phyloP scores from a whole-genome alignment of 2,329 filamentous ascomycete genomes.

The Colletotrichum costaricense region DNA sequence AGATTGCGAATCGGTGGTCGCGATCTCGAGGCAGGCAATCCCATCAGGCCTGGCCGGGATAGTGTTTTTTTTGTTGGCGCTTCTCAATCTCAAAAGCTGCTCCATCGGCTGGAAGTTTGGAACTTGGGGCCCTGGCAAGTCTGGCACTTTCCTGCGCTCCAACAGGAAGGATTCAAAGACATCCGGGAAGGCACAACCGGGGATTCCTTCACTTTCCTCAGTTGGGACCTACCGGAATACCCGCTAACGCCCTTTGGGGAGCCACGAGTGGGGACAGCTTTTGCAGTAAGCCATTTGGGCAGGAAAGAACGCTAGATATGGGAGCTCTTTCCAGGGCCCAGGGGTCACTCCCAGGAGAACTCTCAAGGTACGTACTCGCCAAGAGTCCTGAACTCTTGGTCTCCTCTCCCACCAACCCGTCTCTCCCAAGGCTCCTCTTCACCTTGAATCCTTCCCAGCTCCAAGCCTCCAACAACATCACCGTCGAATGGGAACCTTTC shows the following conservation, averaged over 20 bases:
- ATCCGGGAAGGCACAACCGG: conserved; percentile 18
- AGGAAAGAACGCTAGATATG: conserved; percentile 18
- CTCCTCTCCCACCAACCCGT: conserved; percentile 15
- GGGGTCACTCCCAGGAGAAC: neutral
- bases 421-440: neutral
- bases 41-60: neutral
- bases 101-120: neutral
- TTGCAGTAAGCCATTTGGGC: conserved; percentile 3
- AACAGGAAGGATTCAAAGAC: conserved; percentile 13
- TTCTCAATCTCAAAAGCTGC: neutral
- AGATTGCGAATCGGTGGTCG: neutral
- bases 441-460: neutral
- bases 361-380: neutral
- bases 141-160: neutral
- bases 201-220: neutral
- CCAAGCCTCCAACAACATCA: neutral
- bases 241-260: conserved; percentile 24
- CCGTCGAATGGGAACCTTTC: conserved; percentile 28
- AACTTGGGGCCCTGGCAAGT: neutral
- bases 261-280: conserved; percentile 2
- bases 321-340: neutral
- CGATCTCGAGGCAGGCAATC: conserved; percentile 9
- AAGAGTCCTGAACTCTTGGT: neutral
- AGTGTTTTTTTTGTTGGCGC: neutral
- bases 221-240: conserved; percentile 5